Evolutionary conservation across 2,329 filamentous ascomycete genomes (phyloP).

Genomic region (Ilyonectria mors-panacis): DNA sequence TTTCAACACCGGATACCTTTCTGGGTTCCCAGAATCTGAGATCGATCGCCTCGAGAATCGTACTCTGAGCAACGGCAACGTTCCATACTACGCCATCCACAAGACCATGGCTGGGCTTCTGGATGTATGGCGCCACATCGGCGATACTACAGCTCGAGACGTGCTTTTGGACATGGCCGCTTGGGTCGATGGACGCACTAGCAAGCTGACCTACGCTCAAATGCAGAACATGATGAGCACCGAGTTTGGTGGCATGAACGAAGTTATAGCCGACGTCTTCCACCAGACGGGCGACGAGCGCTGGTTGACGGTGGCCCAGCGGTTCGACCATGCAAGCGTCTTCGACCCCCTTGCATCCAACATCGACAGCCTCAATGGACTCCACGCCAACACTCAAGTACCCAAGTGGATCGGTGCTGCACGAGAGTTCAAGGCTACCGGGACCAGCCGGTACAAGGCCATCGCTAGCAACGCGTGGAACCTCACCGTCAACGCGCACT

Average conservation of each 20-base stretch:
- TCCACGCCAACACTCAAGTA: slow-evolving; percentile 68
- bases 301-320: slow-evolving; percentile 63
- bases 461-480: slow-evolving; percentile 67
- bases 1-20: slow-evolving; percentile 63
- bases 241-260: slow-evolving; percentile 69
- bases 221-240: slow-evolving; percentile 65
- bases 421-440: slow-evolving; percentile 64
- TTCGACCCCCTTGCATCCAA: slow-evolving; percentile 63
- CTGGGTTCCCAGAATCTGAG: slow-evolving; percentile 67
- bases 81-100: slow-evolving; percentile 69
- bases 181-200: slow-evolving; percentile 65
- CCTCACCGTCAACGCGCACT: slow-evolving; percentile 61
- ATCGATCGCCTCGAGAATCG: slow-evolving; percentile 60
- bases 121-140: slow-evolving; percentile 63
- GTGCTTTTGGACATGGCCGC: slow-evolving; percentile 61
- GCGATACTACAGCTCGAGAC: slow-evolving; percentile 58
- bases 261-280: slow-evolving; percentile 64
- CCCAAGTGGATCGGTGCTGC: slow-evolving; percentile 69
- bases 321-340: slow-evolving; percentile 65
- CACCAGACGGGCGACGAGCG: slow-evolving; percentile 60
- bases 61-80: slow-evolving; percentile 63
- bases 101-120: slow-evolving; percentile 67
- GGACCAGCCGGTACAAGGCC: slow-evolving; percentile 59
- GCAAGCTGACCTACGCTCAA: slow-evolving; percentile 56
- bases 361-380: slow-evolving; percentile 61